Evolutionary conservation across 2,329 filamentous ascomycete species (phyloP), one percentile per base, ranked within the genome.

Genomic region (Blumeria hordei): DNA sequence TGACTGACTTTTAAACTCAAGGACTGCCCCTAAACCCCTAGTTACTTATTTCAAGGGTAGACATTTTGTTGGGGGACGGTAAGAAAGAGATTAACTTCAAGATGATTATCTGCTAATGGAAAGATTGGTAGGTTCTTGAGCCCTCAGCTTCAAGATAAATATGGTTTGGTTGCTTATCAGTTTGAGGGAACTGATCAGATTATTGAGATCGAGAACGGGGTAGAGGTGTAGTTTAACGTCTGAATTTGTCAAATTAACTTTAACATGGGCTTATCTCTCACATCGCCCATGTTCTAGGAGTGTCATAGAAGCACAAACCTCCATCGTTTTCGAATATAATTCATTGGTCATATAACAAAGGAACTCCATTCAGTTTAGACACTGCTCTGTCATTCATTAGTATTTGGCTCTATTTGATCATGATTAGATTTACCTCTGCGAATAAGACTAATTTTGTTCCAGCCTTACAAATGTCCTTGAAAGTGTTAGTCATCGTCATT

Each of bases 121-220:
- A 16, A 12, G n/a, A 51, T 36, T 51, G 18, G 35, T 60, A 84
- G 85, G 57, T 98, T 98, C 64, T 74, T 98, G 64, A 78, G 83
- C 18, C 77, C 78, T 54, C 73, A 74, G 54, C 80, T 95, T 62
- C 83, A 87, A 36, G 76, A 83, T 62, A 95, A 92, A 69, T 98
- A 94, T 69, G 78, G 78, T 50, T 74, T 98, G 58, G 83, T 92
- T 62, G 67, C 94, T 54, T 90, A 90, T 5, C 70, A 76, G 59
- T 98, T 95, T 68, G 73, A 83, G 62, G 92, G 88, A 0, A 70
- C 92, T 60, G 88, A 96, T 67, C 92, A 96, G 69, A 73, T 95
- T 60, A 82, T 88, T 55, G 92, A 98, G 68, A 73, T 93, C 44
- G 69, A 68, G 52, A n/a, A 54, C 9, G 18, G 18, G 11, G n/a